Evolutionary conservation across 1,139 yeast species (phyloP).

Genomic region (Lodderomyces pseudojiufengensis): DNA sequence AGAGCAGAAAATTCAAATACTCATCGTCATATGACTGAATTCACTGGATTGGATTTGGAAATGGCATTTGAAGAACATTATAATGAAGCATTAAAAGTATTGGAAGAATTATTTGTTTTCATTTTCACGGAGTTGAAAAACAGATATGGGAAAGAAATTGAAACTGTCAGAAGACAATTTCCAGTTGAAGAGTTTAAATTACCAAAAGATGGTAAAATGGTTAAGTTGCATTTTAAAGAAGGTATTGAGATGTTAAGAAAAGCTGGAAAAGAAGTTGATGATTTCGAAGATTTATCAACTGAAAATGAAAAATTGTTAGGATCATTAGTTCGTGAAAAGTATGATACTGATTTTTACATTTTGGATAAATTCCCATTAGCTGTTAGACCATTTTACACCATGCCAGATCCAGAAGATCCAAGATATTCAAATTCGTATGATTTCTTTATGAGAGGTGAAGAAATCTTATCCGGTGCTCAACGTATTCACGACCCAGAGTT

Average conservation of each 20-base stretch:
- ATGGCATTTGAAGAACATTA: constrained; percentile 98
- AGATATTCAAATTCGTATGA: constrained; percentile 93
- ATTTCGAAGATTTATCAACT: constrained; percentile 85
- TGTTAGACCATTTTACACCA: constrained; percentile 96
- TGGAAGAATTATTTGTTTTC: constrained; percentile 83
- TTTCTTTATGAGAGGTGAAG: constrained; percentile 99
- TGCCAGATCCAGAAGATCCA: constrained; percentile 95
- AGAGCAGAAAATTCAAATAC: constrained; percentile 99
- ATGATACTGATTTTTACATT: constrained; percentile 95
- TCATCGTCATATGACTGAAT: constrained; percentile 99
- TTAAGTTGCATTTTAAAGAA: constrained; percentile 82
- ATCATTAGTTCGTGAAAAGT: constrained; percentile 84
- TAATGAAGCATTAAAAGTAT: constrained; percentile 84
- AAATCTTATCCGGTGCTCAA: constrained; percentile 97
- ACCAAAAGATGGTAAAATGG: constrained; percentile 89
- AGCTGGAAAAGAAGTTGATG: constrained; percentile 79
- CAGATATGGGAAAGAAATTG: constrained; percentile 81
- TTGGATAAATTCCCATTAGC: constrained; percentile 97
- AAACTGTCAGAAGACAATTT: constrained; percentile 85
- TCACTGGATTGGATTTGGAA: constrained; percentile 94
- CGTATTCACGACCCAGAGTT: constrained; percentile 93
- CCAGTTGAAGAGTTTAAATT: constrained; percentile 97
- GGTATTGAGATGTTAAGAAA: constrained; percentile 83
- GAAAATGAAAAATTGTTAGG: constrained; percentile 95
- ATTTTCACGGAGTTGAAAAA: constrained; percentile 79